Percentiles rank a stretch among this genome's conserved stretches.
phyloP scores from a whole-genome alignment of 2,329 filamentous ascomycete species.

The Chaetothyriales sp. region DNA sequence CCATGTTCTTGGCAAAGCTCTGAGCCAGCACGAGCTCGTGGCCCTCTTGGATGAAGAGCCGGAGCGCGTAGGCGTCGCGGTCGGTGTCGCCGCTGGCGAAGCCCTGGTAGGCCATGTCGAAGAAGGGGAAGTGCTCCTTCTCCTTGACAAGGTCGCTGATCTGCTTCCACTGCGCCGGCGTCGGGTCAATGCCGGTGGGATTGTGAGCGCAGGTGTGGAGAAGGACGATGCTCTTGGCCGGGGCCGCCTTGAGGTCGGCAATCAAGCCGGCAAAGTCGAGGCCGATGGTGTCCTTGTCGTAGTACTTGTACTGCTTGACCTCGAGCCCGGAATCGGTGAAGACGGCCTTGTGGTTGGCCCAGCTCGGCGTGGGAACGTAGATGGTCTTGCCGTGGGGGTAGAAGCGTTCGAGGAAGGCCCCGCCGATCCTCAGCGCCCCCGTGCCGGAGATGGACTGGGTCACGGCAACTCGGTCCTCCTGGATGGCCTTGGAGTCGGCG shows the following conservation, averaged over 20 bases:
- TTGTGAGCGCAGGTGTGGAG: conserved; percentile 98
- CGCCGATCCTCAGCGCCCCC: conserved; percentile 86
- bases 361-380: conserved; percentile 90
- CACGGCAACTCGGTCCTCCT: conserved; percentile 65
- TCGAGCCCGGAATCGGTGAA: conserved; percentile 85
- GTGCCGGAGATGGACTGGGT: conserved; percentile 98
- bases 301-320: conserved; percentile 95
- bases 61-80: conserved; percentile 83
- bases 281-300: conserved; percentile 96
- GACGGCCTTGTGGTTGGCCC: conserved; percentile 96
- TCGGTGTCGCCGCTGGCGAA: conserved; percentile 88
- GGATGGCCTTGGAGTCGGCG: conserved; percentile 59
- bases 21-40: conserved; percentile 80
- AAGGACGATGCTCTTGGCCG: conserved; percentile 74
- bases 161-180: conserved; percentile 78
- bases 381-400: conserved; percentile 87
- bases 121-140: conserved; percentile 84
- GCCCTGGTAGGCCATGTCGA: conserved; percentile 99
- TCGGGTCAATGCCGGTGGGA: conserved; percentile 92
- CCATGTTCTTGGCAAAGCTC: conserved; percentile 99
- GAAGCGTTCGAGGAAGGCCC: conserved; percentile 81
- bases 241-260: conserved; percentile 76
- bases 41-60: conserved; percentile 85
- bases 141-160: conserved; percentile 78
- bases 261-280: conserved; percentile 94